A percentile compares a stretch with the other conserved stretches of the same genome.
Evolutionary conservation across 177 flowering plant genomes (phyloP).

Genomic region (Vitis hybrid): DNA sequence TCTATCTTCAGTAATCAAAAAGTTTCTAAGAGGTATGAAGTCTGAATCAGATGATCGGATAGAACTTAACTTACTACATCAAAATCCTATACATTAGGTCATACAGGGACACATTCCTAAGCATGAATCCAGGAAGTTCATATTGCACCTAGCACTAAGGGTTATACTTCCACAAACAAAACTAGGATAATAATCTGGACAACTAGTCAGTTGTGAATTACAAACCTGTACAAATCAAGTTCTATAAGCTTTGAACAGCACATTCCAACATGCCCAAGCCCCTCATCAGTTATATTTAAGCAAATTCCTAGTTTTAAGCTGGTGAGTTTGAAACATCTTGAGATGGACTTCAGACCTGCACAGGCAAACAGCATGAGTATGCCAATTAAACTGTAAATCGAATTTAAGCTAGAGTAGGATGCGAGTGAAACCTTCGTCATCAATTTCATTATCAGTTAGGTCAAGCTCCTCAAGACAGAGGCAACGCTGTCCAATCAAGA

Average conservation of each 20-base stretch:
- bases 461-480: slow-evolving; percentile 76
- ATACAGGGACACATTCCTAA: neutral
- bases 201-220: neutral
- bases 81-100: neutral
- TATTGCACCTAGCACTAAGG: too few species aligned
- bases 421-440: slow-evolving; percentile 63
- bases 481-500: slow-evolving; percentile 67
- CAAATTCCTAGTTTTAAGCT: slow-evolving; percentile 82
- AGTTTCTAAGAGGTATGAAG: too few species aligned
- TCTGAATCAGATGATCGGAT: too few species aligned
- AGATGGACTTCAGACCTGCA: slow-evolving; percentile 76
- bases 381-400: neutral
- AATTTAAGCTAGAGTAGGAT: neutral
- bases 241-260: slow-evolving; percentile 67
- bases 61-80: too few species aligned
- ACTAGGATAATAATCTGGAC: neutral
- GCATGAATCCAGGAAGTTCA: too few species aligned
- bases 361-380: slow-evolving; percentile 7
- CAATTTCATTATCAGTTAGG: slow-evolving; percentile 77
- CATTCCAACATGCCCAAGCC: slow-evolving; percentile 61
- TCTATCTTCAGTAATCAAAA: too few species aligned
- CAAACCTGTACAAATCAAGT: slow-evolving; percentile 91
- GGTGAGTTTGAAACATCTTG: slow-evolving; percentile 59
- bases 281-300: slow-evolving; percentile 67
- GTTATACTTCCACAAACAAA: neutral